A percentile compares a stretch with the other conserved stretches of the same genome.
Evolutionary conservation across 2,329 filamentous ascomycete species (phyloP).

Genomic region (Macrophomina tecta): DNA sequence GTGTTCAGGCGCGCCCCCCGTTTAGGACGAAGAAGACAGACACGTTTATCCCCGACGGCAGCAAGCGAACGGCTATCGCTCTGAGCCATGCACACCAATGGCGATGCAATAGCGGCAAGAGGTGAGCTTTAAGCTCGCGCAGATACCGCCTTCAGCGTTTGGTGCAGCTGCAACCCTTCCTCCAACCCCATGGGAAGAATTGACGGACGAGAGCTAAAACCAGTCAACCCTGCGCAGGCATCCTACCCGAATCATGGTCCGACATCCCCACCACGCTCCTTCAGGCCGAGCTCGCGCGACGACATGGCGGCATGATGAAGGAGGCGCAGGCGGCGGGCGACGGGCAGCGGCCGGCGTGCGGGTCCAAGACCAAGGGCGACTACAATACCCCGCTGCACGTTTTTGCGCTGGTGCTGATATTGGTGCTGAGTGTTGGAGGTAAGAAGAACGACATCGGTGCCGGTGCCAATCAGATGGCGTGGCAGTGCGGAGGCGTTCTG

Average conservation of each 20-base stretch:
- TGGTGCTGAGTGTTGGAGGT: slow-evolving; percentile 61
- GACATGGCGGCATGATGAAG: slow-evolving; percentile 53
- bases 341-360: slow-evolving; percentile 55
- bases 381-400: slow-evolving; percentile 65
- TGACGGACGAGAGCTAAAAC: neutral
- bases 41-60: neutral
- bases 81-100: slow-evolving; percentile 22
- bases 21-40: neutral
- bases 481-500: neutral
- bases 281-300: slow-evolving; percentile 51
- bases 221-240: slow-evolving; percentile 15
- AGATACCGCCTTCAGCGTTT: neutral
- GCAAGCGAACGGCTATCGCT: slow-evolving; percentile 1
- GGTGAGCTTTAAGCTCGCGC: neutral
- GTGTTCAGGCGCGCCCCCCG: slow-evolving; percentile 3
- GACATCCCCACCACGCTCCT: slow-evolving; percentile 53
- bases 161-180: too few species aligned
- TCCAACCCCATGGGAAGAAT: too few species aligned
- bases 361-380: slow-evolving; percentile 52
- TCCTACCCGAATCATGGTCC: slow-evolving; percentile 38
- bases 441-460: slow-evolving; percentile 28
- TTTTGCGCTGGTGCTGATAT: slow-evolving; percentile 63
- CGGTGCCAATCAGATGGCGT: neutral
- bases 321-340: slow-evolving; percentile 34
- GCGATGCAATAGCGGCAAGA: slow-evolving; percentile 15